These are phyloP conservation scores for Nakazawaea populi DNA, from an alignment of 805 yeast genomes.

Conservation along the genomic window DNA sequence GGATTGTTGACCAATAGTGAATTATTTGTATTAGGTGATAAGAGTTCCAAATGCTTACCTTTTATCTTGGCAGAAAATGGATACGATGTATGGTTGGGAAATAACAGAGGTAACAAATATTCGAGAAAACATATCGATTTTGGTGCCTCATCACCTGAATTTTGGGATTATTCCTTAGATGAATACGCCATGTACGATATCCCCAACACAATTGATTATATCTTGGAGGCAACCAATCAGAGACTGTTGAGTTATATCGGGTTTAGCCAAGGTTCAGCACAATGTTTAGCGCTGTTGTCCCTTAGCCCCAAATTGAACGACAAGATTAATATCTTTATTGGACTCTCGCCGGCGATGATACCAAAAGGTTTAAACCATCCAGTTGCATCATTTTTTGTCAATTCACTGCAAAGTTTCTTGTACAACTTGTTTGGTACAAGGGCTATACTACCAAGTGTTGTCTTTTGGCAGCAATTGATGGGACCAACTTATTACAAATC, in stretches of 20 bases:
- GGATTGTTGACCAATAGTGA: slow-evolving; percentile 90
- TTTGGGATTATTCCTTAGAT: slow-evolving; percentile 92
- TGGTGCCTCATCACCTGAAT: slow-evolving; percentile 35
- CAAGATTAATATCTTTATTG: slow-evolving; percentile 41
- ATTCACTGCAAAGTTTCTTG: slow-evolving; percentile 71
- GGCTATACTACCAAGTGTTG: slow-evolving; percentile 54
- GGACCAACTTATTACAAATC: slow-evolving; percentile 71
- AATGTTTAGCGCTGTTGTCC: slow-evolving; percentile 81
- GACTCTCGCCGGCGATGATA: slow-evolving; percentile 84
- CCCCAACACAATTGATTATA: slow-evolving; percentile 76
- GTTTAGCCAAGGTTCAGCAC: slow-evolving; percentile 94
- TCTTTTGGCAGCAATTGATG: slow-evolving; percentile 71
- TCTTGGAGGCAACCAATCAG: slow-evolving; percentile 46
- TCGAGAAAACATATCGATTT: slow-evolving; percentile 66
- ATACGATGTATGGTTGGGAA: slow-evolving; percentile 93
- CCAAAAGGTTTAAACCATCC: slow-evolving; percentile 81
- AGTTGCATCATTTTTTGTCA: slow-evolving; percentile 68
- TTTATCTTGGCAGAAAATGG: slow-evolving; percentile 73
- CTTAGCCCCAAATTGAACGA: slow-evolving; percentile 61
- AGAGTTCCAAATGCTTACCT: slow-evolving; percentile 50
- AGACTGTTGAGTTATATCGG: slow-evolving; percentile 66
- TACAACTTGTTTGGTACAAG: slow-evolving; percentile 70
- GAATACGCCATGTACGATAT: slow-evolving; percentile 90
- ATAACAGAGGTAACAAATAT: slow-evolving; percentile 89
- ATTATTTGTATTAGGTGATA: slow-evolving; percentile 44